These are phyloP conservation scores for Teratosphaeria epicoccoides DNA, from an alignment of 2,329 filamentous ascomycete genomes.

Conservation along the genomic window DNA sequence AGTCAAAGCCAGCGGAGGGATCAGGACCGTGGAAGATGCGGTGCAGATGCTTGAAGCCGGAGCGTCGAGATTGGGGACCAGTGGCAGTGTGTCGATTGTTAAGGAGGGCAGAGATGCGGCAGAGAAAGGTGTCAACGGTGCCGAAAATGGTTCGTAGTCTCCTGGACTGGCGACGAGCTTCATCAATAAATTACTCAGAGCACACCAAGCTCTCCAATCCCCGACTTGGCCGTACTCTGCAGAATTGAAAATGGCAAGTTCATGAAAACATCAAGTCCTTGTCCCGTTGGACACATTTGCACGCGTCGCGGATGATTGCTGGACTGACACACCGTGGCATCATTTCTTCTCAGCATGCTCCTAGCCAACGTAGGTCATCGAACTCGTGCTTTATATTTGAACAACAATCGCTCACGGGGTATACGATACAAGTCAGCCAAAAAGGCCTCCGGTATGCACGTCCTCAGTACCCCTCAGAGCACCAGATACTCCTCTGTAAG, in stretches of 20 bases:
- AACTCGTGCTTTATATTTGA: no score
- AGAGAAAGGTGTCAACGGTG: conserved; percentile 5
- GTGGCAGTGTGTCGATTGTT: conserved; percentile 46
- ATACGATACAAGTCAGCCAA: background rate
- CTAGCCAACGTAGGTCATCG: no score
- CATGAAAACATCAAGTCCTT: no score
- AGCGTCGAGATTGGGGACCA: conserved; percentile 46
- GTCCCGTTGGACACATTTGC: no score
- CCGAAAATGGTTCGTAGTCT: conserved; percentile 1
- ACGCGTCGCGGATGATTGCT: no score
- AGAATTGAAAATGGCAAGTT: no score
- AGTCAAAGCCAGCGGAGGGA: conserved; percentile 50
- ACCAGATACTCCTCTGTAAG: conserved; percentile 49
- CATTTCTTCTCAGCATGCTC: no score
- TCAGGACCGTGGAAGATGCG: conserved; percentile 41
- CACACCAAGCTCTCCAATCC: no score
- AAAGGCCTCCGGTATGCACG: background rate
- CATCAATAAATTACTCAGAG: no score
- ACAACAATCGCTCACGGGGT: background rate
- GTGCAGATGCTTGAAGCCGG: conserved; percentile 46
- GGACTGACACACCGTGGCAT: no score
- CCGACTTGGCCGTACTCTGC: no score
- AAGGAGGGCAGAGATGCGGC: conserved; percentile 31
- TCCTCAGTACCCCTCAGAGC: conserved; percentile 20
- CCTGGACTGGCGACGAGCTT: conserved; percentile 8